A percentile compares a stretch with the other conserved stretches of the same genome.
These are phyloP conservation scores for Pugionium dolabratum DNA, from an alignment of 345 rosid genomes.

Conservation along the genomic window DNA sequence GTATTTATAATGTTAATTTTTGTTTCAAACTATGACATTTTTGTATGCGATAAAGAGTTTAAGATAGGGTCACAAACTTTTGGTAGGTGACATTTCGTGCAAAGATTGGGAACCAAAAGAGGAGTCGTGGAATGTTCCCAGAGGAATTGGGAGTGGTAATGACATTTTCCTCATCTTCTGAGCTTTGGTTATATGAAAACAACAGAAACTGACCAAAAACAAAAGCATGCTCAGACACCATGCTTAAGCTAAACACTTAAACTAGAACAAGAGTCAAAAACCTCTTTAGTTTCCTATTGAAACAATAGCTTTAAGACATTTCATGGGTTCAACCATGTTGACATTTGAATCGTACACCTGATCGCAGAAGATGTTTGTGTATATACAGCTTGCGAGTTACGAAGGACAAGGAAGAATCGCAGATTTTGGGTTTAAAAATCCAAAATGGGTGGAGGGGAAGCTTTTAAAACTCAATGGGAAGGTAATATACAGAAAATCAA, in stretches of 20 bases:
- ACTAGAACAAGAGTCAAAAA: background rate
- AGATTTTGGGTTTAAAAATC: conserved; percentile 72
- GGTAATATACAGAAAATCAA: conserved; percentile 45
- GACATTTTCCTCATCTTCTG: conserved; percentile 34
- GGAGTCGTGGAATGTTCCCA: conserved; percentile 69
- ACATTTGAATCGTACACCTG: background rate
- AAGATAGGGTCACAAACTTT: conserved; percentile 22
- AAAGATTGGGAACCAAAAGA: conserved; percentile 72
- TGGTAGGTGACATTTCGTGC: conserved; percentile 96
- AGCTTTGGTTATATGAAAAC: conserved; percentile 8
- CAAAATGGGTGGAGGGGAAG: conserved; percentile 90
- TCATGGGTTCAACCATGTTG: background rate
- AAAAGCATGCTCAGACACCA: conserved; percentile 3
- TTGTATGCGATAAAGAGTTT: background rate
- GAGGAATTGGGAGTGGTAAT: conserved; percentile 94
- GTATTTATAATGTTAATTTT: background rate
- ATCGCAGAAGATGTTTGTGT: conserved; percentile 6
- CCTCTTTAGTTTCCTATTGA: conserved; percentile 3
- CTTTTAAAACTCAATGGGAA: conserved; percentile 85
- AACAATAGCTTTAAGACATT: conserved; percentile 7
- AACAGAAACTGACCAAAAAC: background rate
- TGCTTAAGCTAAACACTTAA: conserved; percentile 13
- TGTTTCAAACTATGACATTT: background rate
- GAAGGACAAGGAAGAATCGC: conserved; percentile 94
- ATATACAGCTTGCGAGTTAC: conserved; percentile 71